A percentile compares a stretch with the other conserved stretches of the same genome.
Evolutionary conservation across 495 filamentous ascomycete species (phyloP).

Genomic region (Hypomontagnella submonticulosa): DNA sequence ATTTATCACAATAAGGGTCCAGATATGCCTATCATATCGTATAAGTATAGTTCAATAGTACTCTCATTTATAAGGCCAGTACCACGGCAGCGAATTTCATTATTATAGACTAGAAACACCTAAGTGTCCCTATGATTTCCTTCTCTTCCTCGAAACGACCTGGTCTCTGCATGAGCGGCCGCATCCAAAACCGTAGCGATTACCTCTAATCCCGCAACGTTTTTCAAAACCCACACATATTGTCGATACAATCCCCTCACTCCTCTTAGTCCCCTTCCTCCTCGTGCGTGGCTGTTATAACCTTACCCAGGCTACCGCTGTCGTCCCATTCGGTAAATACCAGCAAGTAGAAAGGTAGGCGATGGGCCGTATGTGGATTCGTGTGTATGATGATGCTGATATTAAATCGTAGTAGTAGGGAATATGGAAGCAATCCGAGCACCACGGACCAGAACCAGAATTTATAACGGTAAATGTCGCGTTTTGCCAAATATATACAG

Average conservation of each 20-base stretch:
- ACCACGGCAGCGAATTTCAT: conserved; percentile 6
- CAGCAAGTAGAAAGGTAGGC: conserved; percentile 1
- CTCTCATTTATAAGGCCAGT: conserved; percentile 21
- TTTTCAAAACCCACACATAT: conserved; percentile 5
- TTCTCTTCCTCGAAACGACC: conserved; percentile 1
- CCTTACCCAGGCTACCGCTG: neutral
- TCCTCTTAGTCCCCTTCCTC: conserved; percentile 1
- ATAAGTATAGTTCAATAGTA: conserved; percentile 3
- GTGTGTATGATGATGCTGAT: conserved; percentile 5
- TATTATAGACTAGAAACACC: conserved; percentile 24
- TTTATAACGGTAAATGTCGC: conserved; percentile 16
- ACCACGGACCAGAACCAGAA: conserved; percentile 7
- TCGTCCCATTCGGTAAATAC: neutral
- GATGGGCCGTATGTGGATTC: conserved; percentile 4
- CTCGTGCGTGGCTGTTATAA: neutral
- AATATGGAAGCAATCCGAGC: conserved; percentile 14
- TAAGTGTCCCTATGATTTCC: conserved; percentile 1
- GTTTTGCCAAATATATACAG: conserved; percentile 35
- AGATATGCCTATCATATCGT: neutral
- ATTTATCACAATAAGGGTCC: no score
- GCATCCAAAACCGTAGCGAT: conserved; percentile 6
- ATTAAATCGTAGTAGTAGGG: conserved; percentile 23
- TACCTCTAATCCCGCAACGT: conserved; percentile 8
- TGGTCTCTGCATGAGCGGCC: conserved; percentile 1
- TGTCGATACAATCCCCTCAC: conserved; percentile 7